phyloP scores from a whole-genome alignment of 2,329 filamentous ascomycete genomes.

The Trichoderma sp. region DNA sequence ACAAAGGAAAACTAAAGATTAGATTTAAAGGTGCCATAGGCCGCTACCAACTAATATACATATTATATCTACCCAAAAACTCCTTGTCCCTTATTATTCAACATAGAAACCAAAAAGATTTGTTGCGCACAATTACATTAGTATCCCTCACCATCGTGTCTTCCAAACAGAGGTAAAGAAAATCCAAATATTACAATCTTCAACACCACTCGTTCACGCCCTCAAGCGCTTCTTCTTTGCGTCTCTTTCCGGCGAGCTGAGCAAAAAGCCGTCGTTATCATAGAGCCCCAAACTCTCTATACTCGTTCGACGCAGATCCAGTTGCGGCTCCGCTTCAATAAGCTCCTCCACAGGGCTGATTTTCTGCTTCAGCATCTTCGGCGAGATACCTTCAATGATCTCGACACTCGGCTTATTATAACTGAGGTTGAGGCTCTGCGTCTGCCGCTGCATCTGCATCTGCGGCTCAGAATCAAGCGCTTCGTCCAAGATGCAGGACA shows the following conservation, averaged over 20 bases:
- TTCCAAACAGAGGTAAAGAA: neutral
- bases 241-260: constrained; percentile 40
- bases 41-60: neutral
- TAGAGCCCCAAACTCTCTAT: constrained; percentile 44
- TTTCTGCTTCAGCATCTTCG: constrained; percentile 22
- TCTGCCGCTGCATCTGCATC: constrained; percentile 22
- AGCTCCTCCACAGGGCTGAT: constrained; percentile 30
- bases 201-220: neutral
- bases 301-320: constrained; percentile 28
- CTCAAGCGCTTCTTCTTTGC: constrained; percentile 15
- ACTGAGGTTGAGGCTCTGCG: constrained; percentile 24
- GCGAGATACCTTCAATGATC: neutral
- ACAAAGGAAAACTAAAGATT: constrained; percentile 5
- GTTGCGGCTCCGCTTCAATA: constrained; percentile 25
- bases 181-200: neutral
- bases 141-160: neutral
- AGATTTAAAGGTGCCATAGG: neutral
- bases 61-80: neutral
- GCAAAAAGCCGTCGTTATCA: constrained; percentile 46
- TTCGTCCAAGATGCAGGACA: constrained; percentile 22
- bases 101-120: neutral
- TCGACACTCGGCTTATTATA: constrained; percentile 23
- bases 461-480: neutral
- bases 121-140: neutral
- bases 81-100: neutral